Percentiles rank a stretch among this genome's conserved stretches.
Evolutionary conservation across 768 basidiomycete species (phyloP).

Genomic region (Tulasnella sp.): DNA sequence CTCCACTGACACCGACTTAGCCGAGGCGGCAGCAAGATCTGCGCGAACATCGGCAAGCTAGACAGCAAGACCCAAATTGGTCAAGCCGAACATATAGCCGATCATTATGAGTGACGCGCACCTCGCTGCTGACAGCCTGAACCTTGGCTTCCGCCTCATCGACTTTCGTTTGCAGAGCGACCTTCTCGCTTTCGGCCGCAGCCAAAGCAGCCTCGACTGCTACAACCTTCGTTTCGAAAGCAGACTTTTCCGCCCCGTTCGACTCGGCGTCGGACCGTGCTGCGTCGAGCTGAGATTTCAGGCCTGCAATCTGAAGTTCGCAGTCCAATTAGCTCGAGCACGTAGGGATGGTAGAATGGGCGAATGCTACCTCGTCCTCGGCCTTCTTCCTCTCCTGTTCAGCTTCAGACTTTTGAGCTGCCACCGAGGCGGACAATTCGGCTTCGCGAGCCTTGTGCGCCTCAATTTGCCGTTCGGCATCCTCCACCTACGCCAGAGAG

Average conservation of each 20-base stretch:
- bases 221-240: neutral
- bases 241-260: neutral
- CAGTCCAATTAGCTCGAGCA: neutral
- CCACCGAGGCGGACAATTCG: slow-evolving; percentile 1
- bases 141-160: neutral
- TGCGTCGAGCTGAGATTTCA: neutral
- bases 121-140: neutral
- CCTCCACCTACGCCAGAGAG: neutral
- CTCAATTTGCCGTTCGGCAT: neutral
- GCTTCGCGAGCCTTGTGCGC: neutral
- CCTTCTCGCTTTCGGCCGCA: neutral
- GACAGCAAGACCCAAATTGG: neutral
- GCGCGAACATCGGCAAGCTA: slow-evolving; percentile 7
- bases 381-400: slow-evolving; percentile 1
- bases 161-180: neutral
- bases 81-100: too few species aligned
- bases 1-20: neutral
- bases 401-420: neutral
- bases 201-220: neutral
- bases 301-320: neutral
- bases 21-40: neutral
- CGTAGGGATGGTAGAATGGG: too few species aligned
- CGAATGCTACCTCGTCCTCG: neutral
- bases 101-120: neutral
- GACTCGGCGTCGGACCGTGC: neutral